Evolutionary conservation across 108 stramenopile genomes (phyloP).

Genomic region (Fragilaria crotonensis): DNA sequence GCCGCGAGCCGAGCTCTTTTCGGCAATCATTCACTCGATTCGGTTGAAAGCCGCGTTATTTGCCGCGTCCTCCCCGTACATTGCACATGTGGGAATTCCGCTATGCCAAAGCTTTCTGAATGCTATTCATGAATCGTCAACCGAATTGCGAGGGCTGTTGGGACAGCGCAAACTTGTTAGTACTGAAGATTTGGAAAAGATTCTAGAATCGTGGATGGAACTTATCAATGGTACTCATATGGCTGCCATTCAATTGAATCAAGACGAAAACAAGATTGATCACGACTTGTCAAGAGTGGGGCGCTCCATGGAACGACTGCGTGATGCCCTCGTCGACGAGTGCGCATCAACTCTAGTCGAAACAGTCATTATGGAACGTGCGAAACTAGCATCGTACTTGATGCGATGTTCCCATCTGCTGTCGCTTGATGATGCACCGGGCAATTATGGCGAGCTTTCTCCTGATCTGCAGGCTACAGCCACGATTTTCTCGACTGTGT

Average conservation of each 20-base stretch:
- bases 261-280: constrained; percentile 16
- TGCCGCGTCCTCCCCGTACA: constrained; percentile 33
- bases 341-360: constrained; percentile 56
- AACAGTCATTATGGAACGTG: constrained; percentile 60
- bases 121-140: constrained; percentile 53
- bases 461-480: constrained; percentile 52
- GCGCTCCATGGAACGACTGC: constrained; percentile 46
- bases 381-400: constrained; percentile 64
- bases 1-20: constrained; percentile 62
- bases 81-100: constrained; percentile 53
- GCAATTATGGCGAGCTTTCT: constrained; percentile 15
- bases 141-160: constrained; percentile 32
- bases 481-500: constrained; percentile 18
- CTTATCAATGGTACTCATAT: constrained; percentile 61
- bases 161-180: constrained; percentile 10
- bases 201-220: constrained; percentile 67
- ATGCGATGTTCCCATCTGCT: constrained; percentile 61
- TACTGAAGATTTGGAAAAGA: constrained; percentile 26
- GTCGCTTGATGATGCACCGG: constrained; percentile 2
- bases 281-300: constrained; percentile 55
- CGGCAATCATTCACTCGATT: constrained; percentile 53
- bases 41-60: constrained; percentile 49
- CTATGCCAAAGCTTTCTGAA: constrained; percentile 61
- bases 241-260: constrained; percentile 21
- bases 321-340: constrained; percentile 62